phyloP scores from a whole-genome alignment of 2,329 filamentous ascomycete genomes.

The Plenodomus biglobosus region DNA sequence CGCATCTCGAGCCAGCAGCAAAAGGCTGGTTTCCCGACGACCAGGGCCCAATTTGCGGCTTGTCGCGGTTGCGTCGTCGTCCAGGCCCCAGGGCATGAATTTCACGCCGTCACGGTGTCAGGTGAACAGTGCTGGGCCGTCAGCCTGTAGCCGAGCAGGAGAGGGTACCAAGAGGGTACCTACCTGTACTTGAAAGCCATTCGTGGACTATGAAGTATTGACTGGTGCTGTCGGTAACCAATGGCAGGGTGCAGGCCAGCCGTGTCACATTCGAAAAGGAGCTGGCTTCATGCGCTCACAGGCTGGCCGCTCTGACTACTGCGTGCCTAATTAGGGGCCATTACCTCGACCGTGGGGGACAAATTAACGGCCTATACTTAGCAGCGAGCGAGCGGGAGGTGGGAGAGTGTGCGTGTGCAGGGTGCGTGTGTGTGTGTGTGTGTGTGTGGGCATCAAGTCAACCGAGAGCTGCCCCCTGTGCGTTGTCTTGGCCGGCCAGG shows the following conservation, averaged over 20 bases:
- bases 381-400: too few species aligned
- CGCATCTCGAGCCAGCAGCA: neutral
- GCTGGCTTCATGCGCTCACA: constrained; percentile 19
- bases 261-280: constrained; percentile 19
- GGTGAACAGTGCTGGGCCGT: constrained; percentile 31
- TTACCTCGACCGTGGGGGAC: constrained; percentile 14
- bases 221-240: constrained; percentile 39
- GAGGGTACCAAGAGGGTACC: too few species aligned
- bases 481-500: constrained; percentile 20
- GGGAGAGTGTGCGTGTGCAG: too few species aligned
- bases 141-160: constrained; percentile 16
- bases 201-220: constrained; percentile 43
- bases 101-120: constrained; percentile 27
- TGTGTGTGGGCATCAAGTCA: constrained; percentile 2
- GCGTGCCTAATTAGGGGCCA: constrained; percentile 37
- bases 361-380: constrained; percentile 42
- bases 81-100: constrained; percentile 25
- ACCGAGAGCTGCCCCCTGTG: constrained; percentile 23
- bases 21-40: constrained; percentile 16
- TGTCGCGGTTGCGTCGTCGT: constrained; percentile 7
- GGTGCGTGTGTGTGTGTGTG: too few species aligned
- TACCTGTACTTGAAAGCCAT: constrained; percentile 36
- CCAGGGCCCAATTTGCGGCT: constrained; percentile 17
- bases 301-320: constrained; percentile 8
- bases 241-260: constrained; percentile 17